A percentile compares a stretch with the other conserved stretches of the same genome.
These are phyloP conservation scores for Macrophomina phaseolina DNA, from an alignment of 2,329 filamentous ascomycete species.

Conservation along the genomic window DNA sequence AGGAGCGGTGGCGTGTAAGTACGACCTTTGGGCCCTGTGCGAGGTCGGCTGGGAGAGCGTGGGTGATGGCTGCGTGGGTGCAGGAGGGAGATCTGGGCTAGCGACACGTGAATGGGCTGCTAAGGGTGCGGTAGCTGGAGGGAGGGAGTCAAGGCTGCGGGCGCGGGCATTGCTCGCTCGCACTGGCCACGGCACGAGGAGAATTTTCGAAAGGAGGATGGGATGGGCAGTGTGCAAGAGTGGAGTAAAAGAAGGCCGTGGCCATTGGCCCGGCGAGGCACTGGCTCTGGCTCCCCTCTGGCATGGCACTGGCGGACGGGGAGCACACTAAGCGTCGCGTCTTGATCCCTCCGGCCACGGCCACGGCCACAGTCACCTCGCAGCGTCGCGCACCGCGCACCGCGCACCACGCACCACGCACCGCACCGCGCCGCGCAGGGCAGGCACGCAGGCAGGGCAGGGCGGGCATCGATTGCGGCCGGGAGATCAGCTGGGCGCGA, in stretches of 20 bases:
- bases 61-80: slow-evolving; percentile 23
- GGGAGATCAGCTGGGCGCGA: slow-evolving; percentile 26
- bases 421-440: neutral
- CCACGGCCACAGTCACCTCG: neutral
- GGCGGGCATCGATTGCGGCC: neutral
- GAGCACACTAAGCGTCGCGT: slow-evolving; percentile 21
- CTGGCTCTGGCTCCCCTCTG: neutral
- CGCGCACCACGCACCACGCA: neutral
- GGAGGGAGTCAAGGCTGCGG: slow-evolving; percentile 5
- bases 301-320: slow-evolving; percentile 8
- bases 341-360: neutral
- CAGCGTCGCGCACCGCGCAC: neutral
- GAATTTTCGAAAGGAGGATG: slow-evolving; percentile 29
- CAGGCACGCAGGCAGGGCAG: neutral
- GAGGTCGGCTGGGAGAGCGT: slow-evolving; percentile 16
- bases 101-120: slow-evolving; percentile 27
- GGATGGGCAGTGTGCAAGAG: slow-evolving; percentile 23
- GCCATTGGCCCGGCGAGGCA: slow-evolving; percentile 17
- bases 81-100: slow-evolving; percentile 26
- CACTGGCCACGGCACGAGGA: slow-evolving; percentile 25
- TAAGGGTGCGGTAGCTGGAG: slow-evolving; percentile 11
- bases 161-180: slow-evolving; percentile 21
- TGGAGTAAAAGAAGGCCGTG: slow-evolving; percentile 22
- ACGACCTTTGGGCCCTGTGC: slow-evolving; percentile 24
- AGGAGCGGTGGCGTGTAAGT: slow-evolving; percentile 28